Base-by-base conservation (phyloP, 108 stramenopile genomes). In the Aurantiochytrium sp. region DNA sequence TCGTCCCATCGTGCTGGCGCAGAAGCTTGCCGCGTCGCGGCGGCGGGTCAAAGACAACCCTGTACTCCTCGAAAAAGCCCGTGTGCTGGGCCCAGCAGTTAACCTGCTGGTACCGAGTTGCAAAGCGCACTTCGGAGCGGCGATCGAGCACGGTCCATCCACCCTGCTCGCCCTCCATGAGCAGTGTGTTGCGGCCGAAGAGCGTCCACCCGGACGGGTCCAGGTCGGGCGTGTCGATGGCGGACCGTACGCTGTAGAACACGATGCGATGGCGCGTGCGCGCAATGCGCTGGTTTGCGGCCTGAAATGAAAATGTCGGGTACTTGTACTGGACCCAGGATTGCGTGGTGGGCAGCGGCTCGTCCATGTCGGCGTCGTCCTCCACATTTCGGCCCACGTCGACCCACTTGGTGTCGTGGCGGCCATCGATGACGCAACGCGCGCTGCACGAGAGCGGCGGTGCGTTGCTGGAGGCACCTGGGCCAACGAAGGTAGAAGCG, bases 161-260 rank as follows among this genome's bases (percentile, higher is more conserved):
- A 42, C 73, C 73, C 34, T 65, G 59, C 3, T 65, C 59, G 1
- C 59, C 59, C 0, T 30, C 59, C 59, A 34, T 34, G 32, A 65
- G 34, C 8, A 34, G 0, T 19, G 45, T 22, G 39, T 81, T 81
- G 6, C 73, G 73, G 6, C 73, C 73, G 24, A 81, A 81, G 21
- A 81, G 2, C n/a, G 73, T 81, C 73, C 73, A 81, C 10, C 73
- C 73, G 10, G 73, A 81, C 50, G 73, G 73, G 24, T 81, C 73
- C 19, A 81, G 45, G 6, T 81, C 73, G n/a, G 39, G 21, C 73
- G 12, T 41, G 39, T 81, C 73, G 2, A 81, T 30, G n/a, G 73
- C 73, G 0, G 42, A 48, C 42, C 73, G 39, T 27, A 81, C 73
- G 27, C 42, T 2, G 73, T 81, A 81, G 2, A 81, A 81, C 42